Conservation (phyloP, 108 stramenopile genomes). For the Fistulifera pelliculosa region DNA sequence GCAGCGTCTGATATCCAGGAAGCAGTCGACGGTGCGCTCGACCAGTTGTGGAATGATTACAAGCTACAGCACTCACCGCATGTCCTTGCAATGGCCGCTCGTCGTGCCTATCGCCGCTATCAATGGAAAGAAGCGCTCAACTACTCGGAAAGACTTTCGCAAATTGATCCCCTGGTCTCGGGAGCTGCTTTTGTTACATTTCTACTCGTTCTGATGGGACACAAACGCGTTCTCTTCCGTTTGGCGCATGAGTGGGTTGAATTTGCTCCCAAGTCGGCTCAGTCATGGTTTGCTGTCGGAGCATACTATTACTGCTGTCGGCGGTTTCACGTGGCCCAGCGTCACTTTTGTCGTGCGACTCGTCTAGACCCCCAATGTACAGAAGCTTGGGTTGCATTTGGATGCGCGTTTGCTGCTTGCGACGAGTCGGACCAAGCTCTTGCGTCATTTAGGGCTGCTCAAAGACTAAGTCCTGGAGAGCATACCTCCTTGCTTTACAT, state of each 20-base stretch:
- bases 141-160: constrained; percentile 52
- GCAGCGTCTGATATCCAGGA: constrained; percentile 9
- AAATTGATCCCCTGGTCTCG: constrained; percentile 52
- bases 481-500: constrained; percentile 85
- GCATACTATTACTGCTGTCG: constrained; percentile 85
- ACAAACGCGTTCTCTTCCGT: constrained; percentile 83
- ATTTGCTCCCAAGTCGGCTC: constrained; percentile 68
- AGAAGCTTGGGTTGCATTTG: constrained; percentile 93
- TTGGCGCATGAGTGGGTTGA: constrained; percentile 92
- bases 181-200: constrained; percentile 56
- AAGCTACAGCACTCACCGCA: constrained; percentile 55
- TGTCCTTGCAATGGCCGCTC: constrained; percentile 66
- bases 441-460: constrained; percentile 88
- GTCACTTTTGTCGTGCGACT: constrained; percentile 87
- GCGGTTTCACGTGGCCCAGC: constrained; percentile 86
- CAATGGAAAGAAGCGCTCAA: constrained; percentile 42
- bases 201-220: constrained; percentile 66
- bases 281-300: constrained; percentile 92
- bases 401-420: constrained; percentile 84
- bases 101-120: constrained; percentile 58
- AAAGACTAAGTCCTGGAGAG: constrained; percentile 75
- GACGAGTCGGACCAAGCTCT: constrained; percentile 96
- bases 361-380: constrained; percentile 76
- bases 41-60: constrained; percentile 40
- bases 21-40: constrained; percentile 51